phyloP scores from a whole-genome alignment of 768 basidiomycete species.

The Mycena rosella region DNA sequence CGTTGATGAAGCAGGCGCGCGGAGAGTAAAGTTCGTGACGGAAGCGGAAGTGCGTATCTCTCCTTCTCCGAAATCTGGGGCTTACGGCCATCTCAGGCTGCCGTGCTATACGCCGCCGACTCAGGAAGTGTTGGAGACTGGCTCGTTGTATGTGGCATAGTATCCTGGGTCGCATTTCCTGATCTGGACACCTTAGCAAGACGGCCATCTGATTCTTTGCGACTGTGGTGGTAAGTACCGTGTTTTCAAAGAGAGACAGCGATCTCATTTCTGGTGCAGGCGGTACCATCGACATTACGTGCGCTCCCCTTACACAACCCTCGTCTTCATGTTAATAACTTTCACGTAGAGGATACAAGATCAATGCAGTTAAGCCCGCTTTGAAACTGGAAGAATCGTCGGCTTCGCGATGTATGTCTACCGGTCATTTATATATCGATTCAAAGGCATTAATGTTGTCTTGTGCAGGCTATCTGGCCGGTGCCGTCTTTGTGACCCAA shows the following conservation, averaged over 20 bases:
- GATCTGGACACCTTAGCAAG: slow-evolving; percentile 25
- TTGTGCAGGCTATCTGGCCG: slow-evolving; percentile 38
- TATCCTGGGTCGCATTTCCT: not conserved
- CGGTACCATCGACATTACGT: slow-evolving; percentile 41
- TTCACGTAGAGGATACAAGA: slow-evolving; percentile 35
- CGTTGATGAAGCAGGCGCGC: slow-evolving; percentile 33
- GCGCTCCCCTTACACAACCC: not conserved
- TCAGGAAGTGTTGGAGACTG: slow-evolving; percentile 38
- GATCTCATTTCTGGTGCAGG: slow-evolving; percentile 1
- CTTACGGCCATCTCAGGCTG: slow-evolving; percentile 29
- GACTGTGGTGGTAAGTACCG: slow-evolving; percentile 46
- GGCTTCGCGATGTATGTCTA: slow-evolving; percentile 37
- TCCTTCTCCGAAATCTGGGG: not conserved
- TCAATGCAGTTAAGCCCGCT: slow-evolving; percentile 27
- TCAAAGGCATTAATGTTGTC: not conserved
- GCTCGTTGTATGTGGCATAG: slow-evolving; percentile 34
- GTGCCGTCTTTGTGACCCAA: slow-evolving; percentile 39
- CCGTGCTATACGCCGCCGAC: slow-evolving; percentile 38
- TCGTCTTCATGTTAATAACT: not conserved
- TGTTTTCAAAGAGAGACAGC: not conserved
- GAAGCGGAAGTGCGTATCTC: slow-evolving; percentile 33
- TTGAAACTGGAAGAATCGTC: slow-evolving; percentile 33
- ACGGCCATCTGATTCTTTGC: slow-evolving; percentile 42
- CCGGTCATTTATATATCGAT: too few relatives aligned
- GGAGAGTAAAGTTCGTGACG: slow-evolving; percentile 38